Conservation (phyloP, 352 stramenopile genomes). For the Aphanomyces stellatus region DNA sequence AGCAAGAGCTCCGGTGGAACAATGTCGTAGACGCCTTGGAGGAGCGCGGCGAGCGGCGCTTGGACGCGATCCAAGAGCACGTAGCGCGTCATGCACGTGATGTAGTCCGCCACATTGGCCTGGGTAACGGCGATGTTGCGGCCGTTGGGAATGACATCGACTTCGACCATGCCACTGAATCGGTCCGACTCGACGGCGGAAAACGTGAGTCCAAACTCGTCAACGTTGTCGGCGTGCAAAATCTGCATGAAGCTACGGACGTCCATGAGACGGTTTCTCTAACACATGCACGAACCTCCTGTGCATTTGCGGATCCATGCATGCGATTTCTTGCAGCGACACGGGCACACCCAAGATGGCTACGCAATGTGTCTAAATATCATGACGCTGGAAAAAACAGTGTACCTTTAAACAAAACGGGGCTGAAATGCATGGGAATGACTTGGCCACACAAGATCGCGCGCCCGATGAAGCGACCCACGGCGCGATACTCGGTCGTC, state of each 20-base stretch:
- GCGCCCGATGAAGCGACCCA: constrained; percentile 50
- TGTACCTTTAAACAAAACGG: background rate
- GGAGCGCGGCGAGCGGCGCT: constrained; percentile 82
- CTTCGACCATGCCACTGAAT: constrained; percentile 49
- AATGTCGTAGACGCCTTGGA: constrained; percentile 92
- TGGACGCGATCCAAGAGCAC: constrained; percentile 89
- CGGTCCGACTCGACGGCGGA: constrained; percentile 65
- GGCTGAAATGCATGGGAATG: constrained; percentile 55
- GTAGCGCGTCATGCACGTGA: constrained; percentile 91
- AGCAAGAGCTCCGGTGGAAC: constrained; percentile 93
- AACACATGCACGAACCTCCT: constrained; percentile 17
- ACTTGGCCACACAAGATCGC: constrained; percentile 57
- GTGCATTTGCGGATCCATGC: background rate
- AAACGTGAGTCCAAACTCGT: constrained; percentile 30
- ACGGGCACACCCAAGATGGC: constrained; percentile 50
- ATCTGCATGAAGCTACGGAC: background rate
- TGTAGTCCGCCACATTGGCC: constrained; percentile 92
- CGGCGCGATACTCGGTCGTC: constrained; percentile 57
- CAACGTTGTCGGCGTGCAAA: background rate
- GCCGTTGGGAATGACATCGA: constrained; percentile 50
- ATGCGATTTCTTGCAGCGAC: background rate
- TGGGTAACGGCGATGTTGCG: constrained; percentile 80
- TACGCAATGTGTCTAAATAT: constrained; percentile 60
- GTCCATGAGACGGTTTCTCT: too few species aligned
- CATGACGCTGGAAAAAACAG: too few species aligned